Conservation (phyloP, 257 asterid species). For the Mitragyna speciosa region DNA sequence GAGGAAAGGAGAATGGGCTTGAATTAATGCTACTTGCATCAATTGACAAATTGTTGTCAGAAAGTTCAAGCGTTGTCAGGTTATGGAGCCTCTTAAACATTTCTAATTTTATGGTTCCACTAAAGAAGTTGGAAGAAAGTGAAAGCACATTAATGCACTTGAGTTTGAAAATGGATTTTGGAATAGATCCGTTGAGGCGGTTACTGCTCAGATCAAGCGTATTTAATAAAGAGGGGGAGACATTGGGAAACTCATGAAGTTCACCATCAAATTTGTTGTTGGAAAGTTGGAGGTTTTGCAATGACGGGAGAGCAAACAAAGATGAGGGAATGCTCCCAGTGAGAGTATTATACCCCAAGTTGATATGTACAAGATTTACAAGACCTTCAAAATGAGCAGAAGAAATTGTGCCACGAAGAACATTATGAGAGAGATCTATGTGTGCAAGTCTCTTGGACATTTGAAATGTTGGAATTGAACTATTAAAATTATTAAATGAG, state of each 20-base stretch:
- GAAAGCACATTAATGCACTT: slow-evolving; percentile 14
- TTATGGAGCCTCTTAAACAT: slow-evolving; percentile 3
- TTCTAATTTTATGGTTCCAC: slow-evolving; percentile 27
- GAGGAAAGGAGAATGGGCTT: slow-evolving; percentile 9
- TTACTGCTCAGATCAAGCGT: slow-evolving; percentile 26
- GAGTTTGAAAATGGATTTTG: slow-evolving; percentile 23
- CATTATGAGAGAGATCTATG: slow-evolving; percentile 23
- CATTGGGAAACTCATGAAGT: slow-evolving; percentile 9
- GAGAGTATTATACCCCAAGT: slow-evolving; percentile 7
- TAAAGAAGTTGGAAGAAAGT: slow-evolving; percentile 28
- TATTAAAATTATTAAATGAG: slow-evolving; percentile 14
- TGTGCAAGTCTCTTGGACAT: neutral
- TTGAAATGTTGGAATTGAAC: slow-evolving; percentile 20
- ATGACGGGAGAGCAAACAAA: slow-evolving; percentile 18
- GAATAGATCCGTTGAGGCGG: slow-evolving; percentile 19
- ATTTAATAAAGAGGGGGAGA: slow-evolving; percentile 7
- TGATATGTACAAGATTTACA: neutral
- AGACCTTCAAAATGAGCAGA: slow-evolving; percentile 24
- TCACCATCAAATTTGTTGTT: slow-evolving; percentile 21
- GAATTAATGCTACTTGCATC: neutral
- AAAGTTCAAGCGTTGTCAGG: slow-evolving; percentile 26
- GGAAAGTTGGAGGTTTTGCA: neutral
- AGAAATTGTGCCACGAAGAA: slow-evolving; percentile 16
- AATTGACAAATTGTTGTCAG: slow-evolving; percentile 35
- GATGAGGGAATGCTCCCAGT: slow-evolving; percentile 24